phyloP scores from a whole-genome alignment of 495 filamentous ascomycete species.

The Jackrogersella minutella region DNA sequence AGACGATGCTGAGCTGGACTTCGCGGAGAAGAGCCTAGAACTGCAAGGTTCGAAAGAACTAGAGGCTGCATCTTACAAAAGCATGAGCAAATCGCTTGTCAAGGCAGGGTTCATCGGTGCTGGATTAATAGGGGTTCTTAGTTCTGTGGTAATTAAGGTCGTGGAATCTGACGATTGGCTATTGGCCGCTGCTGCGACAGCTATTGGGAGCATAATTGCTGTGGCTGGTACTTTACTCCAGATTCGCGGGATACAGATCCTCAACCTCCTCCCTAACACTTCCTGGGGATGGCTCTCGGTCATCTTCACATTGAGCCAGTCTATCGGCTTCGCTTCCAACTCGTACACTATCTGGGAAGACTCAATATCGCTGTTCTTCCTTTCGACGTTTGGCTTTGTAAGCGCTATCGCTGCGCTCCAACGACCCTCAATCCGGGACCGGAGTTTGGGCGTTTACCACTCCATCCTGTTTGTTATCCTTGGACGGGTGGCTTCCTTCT shows the following conservation, averaged over 20 bases:
- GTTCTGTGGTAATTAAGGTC: slow-evolving; percentile 29
- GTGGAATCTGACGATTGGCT: slow-evolving; percentile 50
- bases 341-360: slow-evolving; percentile 99
- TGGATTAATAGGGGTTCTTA: slow-evolving; percentile 34
- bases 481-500: slow-evolving; percentile 84
- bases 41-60: slow-evolving; percentile 46
- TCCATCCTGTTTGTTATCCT: slow-evolving; percentile 83
- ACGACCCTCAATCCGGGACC: slow-evolving; percentile 66
- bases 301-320: slow-evolving; percentile 81
- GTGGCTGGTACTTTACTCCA: slow-evolving; percentile 65
- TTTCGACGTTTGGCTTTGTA: slow-evolving; percentile 82
- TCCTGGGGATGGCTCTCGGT: slow-evolving; percentile 88
- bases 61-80: slow-evolving; percentile 41
- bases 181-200: slow-evolving; percentile 55
- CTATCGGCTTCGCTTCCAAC: slow-evolving; percentile 92
- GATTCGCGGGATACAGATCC: slow-evolving; percentile 53
- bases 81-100: slow-evolving; percentile 48
- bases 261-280: slow-evolving; percentile 74
- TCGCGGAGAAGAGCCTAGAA: slow-evolving; percentile 54
- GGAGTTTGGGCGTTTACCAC: slow-evolving; percentile 80
- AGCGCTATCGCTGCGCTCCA: slow-evolving; percentile 77
- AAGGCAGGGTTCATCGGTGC: slow-evolving; percentile 46
- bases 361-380: slow-evolving; percentile 89
- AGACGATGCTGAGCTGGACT: slow-evolving; percentile 54
- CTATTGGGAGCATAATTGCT: slow-evolving; percentile 69